Evolutionary conservation across 2,329 filamentous ascomycete genomes (phyloP).

Genomic region (Podosphaera aphanis): DNA sequence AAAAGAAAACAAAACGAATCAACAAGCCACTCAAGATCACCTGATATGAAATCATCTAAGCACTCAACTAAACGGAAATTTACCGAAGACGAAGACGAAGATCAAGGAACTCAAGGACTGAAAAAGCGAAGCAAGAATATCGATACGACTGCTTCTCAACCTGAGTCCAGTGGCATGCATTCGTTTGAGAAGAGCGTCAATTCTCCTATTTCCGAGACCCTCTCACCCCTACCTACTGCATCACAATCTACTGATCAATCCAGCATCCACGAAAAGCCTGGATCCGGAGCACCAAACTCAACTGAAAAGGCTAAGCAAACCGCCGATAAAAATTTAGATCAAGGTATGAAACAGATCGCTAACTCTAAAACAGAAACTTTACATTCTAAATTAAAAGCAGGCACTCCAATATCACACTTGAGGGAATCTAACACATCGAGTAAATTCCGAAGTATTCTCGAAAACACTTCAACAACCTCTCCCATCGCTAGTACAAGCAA

Average conservation of each 20-base stretch:
- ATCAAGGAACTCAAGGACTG: not conserved
- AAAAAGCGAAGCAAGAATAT: not conserved
- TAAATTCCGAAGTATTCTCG: conserved; percentile 8
- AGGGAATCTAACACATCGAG: not conserved
- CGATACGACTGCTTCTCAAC: not conserved
- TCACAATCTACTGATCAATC: not conserved
- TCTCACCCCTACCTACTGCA: not conserved
- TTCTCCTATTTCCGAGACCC: not conserved
- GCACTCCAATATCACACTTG: not conserved
- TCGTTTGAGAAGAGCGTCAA: not conserved
- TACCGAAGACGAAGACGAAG: conserved; percentile 16
- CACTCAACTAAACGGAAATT: not conserved
- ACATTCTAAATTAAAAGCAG: not conserved
- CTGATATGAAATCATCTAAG: conserved; percentile 1
- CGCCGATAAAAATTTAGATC: conserved; percentile 1
- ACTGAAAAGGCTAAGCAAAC: conserved; percentile 4
- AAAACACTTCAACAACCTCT: not conserved
- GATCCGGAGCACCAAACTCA: not conserved
- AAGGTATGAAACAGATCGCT: not conserved
- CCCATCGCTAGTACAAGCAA: not conserved
- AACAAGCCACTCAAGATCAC: not conserved
- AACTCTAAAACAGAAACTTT: not conserved
- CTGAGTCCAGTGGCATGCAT: not conserved
- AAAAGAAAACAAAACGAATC: conserved; percentile 8
- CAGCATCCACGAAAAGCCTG: not conserved